A percentile compares a stretch with the other conserved stretches of the same genome.
phyloP scores from a whole-genome alignment of 345 rosid genomes.

The Ceriops decandra region DNA sequence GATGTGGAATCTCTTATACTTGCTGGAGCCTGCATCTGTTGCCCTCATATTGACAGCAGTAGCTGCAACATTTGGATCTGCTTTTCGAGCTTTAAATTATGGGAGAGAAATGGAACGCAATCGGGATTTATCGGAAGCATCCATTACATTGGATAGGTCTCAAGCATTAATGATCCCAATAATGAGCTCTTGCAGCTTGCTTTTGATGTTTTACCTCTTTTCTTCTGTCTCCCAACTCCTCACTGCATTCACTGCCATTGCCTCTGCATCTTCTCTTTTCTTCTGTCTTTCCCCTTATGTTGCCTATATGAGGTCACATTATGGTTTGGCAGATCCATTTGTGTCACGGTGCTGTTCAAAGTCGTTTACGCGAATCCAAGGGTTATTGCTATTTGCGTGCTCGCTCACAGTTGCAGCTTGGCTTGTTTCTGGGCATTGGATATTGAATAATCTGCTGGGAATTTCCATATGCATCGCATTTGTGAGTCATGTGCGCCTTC shows the following conservation, averaged over 20 bases:
- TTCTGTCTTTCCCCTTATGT: conserved; percentile 72
- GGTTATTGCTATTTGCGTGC: conserved; percentile 54
- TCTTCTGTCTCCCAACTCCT: conserved; percentile 89
- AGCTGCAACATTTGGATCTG: conserved; percentile 82
- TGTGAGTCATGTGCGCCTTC: conserved; percentile 95
- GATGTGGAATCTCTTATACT: conserved; percentile 74
- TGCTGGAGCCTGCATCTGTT: conserved; percentile 87
- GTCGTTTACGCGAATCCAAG: conserved; percentile 67
- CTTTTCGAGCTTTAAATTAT: conserved; percentile 87
- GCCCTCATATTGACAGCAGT: conserved; percentile 84
- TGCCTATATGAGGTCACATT: conserved; percentile 49
- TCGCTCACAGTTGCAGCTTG: conserved; percentile 62
- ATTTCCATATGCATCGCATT: conserved; percentile 89
- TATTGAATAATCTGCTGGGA: conserved; percentile 89
- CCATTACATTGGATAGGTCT: conserved; percentile 77
- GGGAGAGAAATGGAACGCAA: conserved; percentile 96
- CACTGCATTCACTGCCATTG: conserved; percentile 83
- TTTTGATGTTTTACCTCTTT: conserved; percentile 89
- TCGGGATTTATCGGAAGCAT: conserved; percentile 77
- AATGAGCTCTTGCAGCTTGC: conserved; percentile 98
- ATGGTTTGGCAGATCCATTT: conserved; percentile 78
- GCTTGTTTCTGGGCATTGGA: conserved; percentile 95
- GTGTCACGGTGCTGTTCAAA: conserved; percentile 84
- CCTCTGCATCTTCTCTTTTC: conserved; percentile 85
- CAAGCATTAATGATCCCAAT: conserved; percentile 94